Base-by-base conservation (phyloP, 257 asterid genomes). In the Ilex aquifolium region DNA sequence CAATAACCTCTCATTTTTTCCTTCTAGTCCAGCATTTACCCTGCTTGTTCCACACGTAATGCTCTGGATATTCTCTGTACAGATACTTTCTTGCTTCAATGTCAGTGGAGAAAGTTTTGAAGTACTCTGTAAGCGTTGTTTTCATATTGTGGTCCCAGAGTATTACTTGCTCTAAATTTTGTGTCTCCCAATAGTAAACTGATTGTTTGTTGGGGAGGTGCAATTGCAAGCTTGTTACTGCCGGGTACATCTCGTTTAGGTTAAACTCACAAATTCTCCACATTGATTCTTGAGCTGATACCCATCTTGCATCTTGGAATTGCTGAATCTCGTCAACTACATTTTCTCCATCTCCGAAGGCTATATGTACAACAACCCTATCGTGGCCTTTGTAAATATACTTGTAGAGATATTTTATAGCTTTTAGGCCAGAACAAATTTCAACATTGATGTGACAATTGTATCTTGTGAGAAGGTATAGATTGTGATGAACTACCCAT, bases 211-310 rank as follows among this genome's bases (percentile, higher is more conserved):
- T 57, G 49, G 62, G 62, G 1, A 72, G 32, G 31, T 69, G 61
- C 4, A 72, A 36, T 0, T 2, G 56, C 17, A 66, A 10, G 27
- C 60, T 53, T 1, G 57, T 63, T 1, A 57, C 39, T 10, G 56
- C 1, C 0, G 58, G 66, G 6, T 31, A 40, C 3, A 65, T 65
- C 14, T 54, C 56, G 32, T 65, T 65, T 10, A 65, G 21, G 1
- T 60, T 8, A n/a, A 61, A 66, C 44, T 72, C 60, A 61, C 13
- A 72, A 13, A 56, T 55, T 10, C 61, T 66, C 65, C 77, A 66
- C 61, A 66, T 46, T 11, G 69, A 53, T 48, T 66, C 65, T 61
- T 53, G 64, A 0, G 72, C 51, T 0, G 68, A 66, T 2, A 65
- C 69, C 65, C 61, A 61, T 29, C 72, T 29, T 0, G 72, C 69